Percentiles rank a stretch among this genome's conserved stretches.
Conservation (phyloP, 306 rosid genomes). For the Pterocarpus santalinus region DNA sequence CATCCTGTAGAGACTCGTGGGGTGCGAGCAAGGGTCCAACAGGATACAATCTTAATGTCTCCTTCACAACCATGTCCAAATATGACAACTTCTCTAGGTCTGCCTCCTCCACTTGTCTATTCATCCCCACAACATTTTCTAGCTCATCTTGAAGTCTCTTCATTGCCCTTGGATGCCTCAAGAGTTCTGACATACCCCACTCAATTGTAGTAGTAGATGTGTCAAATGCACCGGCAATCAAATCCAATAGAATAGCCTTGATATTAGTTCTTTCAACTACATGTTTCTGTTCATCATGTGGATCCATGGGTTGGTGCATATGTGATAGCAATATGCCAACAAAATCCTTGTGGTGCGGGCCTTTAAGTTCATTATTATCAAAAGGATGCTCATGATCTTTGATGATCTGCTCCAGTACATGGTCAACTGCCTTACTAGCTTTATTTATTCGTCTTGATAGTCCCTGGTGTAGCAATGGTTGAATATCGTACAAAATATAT, state of each 20-base stretch:
- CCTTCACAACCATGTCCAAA: constrained; percentile 55
- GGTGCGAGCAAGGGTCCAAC: constrained; percentile 34
- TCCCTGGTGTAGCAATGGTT: constrained; percentile 37
- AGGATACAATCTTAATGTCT: constrained; percentile 47
- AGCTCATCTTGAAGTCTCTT: constrained; percentile 53
- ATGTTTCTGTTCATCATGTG: background rate
- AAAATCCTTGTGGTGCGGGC: background rate
- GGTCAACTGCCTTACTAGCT: constrained; percentile 7
- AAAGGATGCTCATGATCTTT: constrained; percentile 32
- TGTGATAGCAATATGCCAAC: constrained; percentile 46
- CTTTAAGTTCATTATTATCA: no score
- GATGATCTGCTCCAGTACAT: constrained; percentile 43
- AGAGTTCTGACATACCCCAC: constrained; percentile 53
- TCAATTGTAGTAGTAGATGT: background rate
- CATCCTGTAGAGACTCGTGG: constrained; percentile 38
- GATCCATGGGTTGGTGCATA: constrained; percentile 12
- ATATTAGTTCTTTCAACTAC: constrained; percentile 33
- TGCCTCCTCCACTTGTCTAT: constrained; percentile 46
- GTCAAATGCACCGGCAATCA: constrained; percentile 34
- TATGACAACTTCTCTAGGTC: constrained; percentile 47
- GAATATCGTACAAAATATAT: background rate
- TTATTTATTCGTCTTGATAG: constrained; percentile 23
- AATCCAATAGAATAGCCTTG: constrained; percentile 48
- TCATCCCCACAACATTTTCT: constrained; percentile 37
- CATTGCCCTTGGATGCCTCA: constrained; percentile 49